Evolutionary conservation across 140 eudicot species (phyloP), one percentile per base, ranked within the genome.

Genomic region (Oenanthe javanica): DNA sequence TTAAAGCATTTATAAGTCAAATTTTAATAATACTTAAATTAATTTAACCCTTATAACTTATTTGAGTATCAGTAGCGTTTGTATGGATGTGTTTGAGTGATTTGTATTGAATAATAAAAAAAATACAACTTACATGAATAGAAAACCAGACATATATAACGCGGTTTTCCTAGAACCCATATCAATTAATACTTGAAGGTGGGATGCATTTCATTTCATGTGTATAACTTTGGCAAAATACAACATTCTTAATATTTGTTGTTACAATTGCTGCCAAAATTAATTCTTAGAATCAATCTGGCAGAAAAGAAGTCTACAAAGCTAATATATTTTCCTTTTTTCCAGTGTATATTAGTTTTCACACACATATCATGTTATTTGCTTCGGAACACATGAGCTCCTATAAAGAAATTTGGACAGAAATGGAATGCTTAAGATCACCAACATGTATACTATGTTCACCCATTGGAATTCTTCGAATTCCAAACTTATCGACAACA

Each of bases 401-500:
- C 47, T 69, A 69, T 15, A 1, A 12, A 69, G 75, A 31, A 13
- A 69, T 69, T 42, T 71, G 76, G 48, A 71, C 23, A 71, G 76
- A 16, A 38, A 71, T 38, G 18, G 77, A 45, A 45, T 73, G 77
- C 31, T 73, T 73, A 21, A 45, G 31, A 73, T 45, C 52, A 16
- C 77, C 77, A 2, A 73, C 27, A 73, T 73, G 77, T 18, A 73
- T 45, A 73, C 12, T 45, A 43, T 73, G 77, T 2, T 19, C 38
- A 10, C 77, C 77, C 77, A 73, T 19, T 45, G 77, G 52, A 43
- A 72, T 43, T 72, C 52, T 72, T 72, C 77, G 51, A 43, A 42
- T 72, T 43, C 77, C 77, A 45, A 72, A 43, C 36, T 43, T 23
- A 27, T 72, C 77, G 15, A 45, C 77, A 18, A 73, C 77, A 19